These are phyloP conservation scores for Epichloe gansuensis DNA, from an alignment of 2,329 filamentous ascomycete species.

Conservation along the genomic window DNA sequence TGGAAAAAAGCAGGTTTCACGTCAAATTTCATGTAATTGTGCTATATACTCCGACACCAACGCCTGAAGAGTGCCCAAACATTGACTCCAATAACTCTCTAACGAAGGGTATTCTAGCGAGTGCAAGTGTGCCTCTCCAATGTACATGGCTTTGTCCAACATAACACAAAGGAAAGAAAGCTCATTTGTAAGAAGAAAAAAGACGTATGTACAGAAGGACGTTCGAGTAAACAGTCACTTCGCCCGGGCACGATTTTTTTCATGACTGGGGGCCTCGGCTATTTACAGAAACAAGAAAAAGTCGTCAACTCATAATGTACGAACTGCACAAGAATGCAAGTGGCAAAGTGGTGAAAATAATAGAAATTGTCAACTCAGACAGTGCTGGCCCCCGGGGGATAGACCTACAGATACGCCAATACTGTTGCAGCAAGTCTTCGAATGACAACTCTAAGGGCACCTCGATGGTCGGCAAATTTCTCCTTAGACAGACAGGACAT, in stretches of 20 bases:
- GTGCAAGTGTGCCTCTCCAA: constrained; percentile 9
- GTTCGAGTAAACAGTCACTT: not conserved
- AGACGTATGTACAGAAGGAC: constrained; percentile 8
- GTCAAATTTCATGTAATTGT: not conserved
- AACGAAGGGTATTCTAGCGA: constrained; percentile 21
- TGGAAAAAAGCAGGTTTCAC: not conserved
- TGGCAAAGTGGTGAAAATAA: not conserved
- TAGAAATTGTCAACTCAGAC: not conserved
- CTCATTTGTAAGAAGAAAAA: not conserved
- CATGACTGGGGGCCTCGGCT: too few species aligned
- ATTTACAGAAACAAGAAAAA: not conserved
- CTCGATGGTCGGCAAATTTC: constrained; percentile 2
- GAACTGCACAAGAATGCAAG: not conserved
- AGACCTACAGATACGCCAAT: not conserved
- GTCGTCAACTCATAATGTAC: constrained; percentile 5
- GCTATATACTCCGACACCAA: constrained; percentile 15
- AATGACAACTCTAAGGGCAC: not conserved
- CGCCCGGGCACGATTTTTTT: not conserved
- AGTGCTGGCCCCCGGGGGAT: not conserved
- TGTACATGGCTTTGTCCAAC: constrained; percentile 7
- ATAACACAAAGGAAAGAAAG: not conserved
- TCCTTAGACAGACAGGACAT: constrained; percentile 58
- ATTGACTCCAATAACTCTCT: constrained; percentile 14
- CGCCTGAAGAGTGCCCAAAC: constrained; percentile 6
- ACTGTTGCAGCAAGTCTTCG: not conserved